phyloP scores from a whole-genome alignment of 768 basidiomycete genomes.

The Suillus alpinus region DNA sequence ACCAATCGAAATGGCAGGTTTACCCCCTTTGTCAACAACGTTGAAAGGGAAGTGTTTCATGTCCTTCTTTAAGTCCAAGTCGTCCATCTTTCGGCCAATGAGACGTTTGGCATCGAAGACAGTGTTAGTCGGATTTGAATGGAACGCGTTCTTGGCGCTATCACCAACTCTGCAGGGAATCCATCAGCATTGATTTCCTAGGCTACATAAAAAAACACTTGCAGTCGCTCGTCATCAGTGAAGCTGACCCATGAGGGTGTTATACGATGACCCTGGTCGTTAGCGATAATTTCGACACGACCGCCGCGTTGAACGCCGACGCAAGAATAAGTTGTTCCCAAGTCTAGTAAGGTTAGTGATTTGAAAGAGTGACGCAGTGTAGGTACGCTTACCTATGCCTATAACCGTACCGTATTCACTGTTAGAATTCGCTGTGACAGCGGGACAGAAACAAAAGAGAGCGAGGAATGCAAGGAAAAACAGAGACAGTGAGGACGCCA shows the following conservation, averaged over 20 bases:
- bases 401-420: slow-evolving; percentile 89
- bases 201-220: slow-evolving; percentile 6
- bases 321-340: slow-evolving; percentile 96
- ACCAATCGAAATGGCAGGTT: slow-evolving; percentile 74
- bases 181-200: not conserved
- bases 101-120: slow-evolving; percentile 97
- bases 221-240: slow-evolving; percentile 75
- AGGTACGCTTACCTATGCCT: slow-evolving; percentile 70
- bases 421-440: slow-evolving; percentile 49
- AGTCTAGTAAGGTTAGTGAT: slow-evolving; percentile 46
- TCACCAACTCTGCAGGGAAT: slow-evolving; percentile 67
- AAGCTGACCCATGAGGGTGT: slow-evolving; percentile 87
- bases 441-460: slow-evolving; percentile 68
- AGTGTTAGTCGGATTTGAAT: slow-evolving; percentile 89
- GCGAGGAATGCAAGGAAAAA: slow-evolving; percentile 64
- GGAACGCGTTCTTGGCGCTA: slow-evolving; percentile 93
- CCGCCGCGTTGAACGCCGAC: slow-evolving; percentile 89
- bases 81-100: slow-evolving; percentile 83
- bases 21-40: slow-evolving; percentile 74
- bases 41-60: slow-evolving; percentile 87
- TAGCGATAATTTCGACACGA: slow-evolving; percentile 86
- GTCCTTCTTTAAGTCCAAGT: slow-evolving; percentile 77
- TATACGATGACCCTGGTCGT: slow-evolving; percentile 88
- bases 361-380: not conserved
- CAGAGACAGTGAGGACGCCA: slow-evolving; percentile 58